phyloP scores from a whole-genome alignment of 2,329 filamentous ascomycete genomes.

The Cadophora sp. region DNA sequence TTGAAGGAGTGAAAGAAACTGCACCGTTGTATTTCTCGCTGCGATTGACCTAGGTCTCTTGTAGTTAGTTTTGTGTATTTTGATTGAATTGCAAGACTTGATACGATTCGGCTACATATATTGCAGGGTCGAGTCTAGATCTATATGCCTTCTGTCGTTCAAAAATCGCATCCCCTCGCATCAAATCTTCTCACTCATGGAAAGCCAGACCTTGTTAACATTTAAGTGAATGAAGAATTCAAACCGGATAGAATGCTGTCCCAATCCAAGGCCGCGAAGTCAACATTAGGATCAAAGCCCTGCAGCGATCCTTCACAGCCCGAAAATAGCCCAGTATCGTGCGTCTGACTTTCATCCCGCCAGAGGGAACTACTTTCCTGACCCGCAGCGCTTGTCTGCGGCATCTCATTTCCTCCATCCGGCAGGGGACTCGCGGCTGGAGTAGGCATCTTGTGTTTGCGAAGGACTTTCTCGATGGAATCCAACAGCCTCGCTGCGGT shows the following conservation, averaged over 20 bases:
- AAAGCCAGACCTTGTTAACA: neutral
- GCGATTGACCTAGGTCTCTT: too few relatives aligned
- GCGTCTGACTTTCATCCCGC: neutral
- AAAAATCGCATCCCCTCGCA: neutral
- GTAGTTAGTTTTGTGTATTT: too few relatives aligned
- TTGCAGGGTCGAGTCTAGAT: too few relatives aligned
- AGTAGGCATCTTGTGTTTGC: neutral
- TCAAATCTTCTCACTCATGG: neutral
- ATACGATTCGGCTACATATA: too few relatives aligned
- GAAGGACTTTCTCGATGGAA: neutral
- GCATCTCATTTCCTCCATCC: neutral
- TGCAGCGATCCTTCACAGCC: neutral
- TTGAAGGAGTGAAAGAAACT: neutral
- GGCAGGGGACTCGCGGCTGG: neutral
- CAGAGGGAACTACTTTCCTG: neutral
- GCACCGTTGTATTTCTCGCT: neutral
- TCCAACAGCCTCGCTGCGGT: neutral
- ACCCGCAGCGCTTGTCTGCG: neutral
- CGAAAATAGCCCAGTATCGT: neutral
- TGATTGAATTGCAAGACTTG: too few relatives aligned
- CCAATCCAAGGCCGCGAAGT: neutral
- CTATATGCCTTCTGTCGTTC: too few relatives aligned
- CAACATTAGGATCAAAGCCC: neutral
- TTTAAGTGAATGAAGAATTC: neutral
- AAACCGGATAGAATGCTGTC: neutral